Base-by-base conservation (phyloP, 768 basidiomycete species). In the Leccinum disarticulatum region DNA sequence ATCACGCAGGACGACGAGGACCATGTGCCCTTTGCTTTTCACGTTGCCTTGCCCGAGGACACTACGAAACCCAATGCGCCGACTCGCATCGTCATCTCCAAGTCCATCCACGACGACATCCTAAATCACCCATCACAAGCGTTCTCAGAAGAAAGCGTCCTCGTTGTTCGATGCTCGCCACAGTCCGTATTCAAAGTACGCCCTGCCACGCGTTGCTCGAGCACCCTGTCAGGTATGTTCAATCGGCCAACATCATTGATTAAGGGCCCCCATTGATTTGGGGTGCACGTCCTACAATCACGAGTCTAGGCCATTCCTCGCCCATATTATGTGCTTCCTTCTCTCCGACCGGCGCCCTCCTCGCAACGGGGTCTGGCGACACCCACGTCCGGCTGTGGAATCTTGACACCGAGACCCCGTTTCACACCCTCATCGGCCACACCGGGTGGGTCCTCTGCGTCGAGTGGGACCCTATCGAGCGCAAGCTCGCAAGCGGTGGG, bases 391-490 rank as follows among this genome's bases (percentile, higher is more conserved):
- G 97, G 4, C 76, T 99, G 25, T 98, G 97, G 97, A 90, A 98
- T 73, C 83, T 98, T 52, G 83, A 89, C 68, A 96, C 91, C 0
- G 97, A 98, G 73, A 89, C 86, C 6, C 96, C 97, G 1, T 92
- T 91, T 43, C 89, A 92, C 70, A 88, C 87, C 14, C 80, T 98
- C 17, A 75, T 82, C 0, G 97, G 97, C 0, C 97, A 99, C 69
- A 86, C 87, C 64, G 95, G 95, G 1, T 98, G 95, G 96, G 94
- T 99, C 2, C 81, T 98, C 2, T 98, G 94, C 66, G 91, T 95
- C 6, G 97, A 98, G 69, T 99, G 96, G 95, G 95, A 98, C 67
- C 91, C 91, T 0, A 82, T 91, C 80, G 95, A 98, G 70, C 79
- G 94, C 48, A 88, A 87, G 66, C 76, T 98, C 14, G 96, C 95